Evolutionary conservation across 768 basidiomycete genomes (phyloP).

Genomic region (Macrolepiota fuliginosa): DNA sequence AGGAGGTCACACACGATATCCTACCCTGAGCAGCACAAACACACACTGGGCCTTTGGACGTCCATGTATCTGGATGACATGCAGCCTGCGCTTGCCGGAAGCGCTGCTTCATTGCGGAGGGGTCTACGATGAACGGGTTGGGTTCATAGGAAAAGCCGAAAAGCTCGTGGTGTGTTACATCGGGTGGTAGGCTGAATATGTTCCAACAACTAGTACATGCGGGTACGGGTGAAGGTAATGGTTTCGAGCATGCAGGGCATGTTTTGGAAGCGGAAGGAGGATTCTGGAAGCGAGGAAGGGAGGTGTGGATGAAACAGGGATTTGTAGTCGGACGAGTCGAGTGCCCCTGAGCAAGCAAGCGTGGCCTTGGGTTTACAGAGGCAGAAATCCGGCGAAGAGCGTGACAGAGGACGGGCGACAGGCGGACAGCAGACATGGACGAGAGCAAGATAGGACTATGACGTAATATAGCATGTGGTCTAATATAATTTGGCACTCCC

Average conservation of each 20-base stretch:
- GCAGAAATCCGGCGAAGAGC: background rate
- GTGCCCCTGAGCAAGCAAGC: no score
- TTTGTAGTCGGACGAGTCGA: background rate
- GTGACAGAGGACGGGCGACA: background rate
- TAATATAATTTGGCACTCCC: background rate
- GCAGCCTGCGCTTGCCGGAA: slow-evolving; percentile 73
- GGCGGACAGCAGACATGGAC: slow-evolving; percentile 2
- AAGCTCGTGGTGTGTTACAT: slow-evolving; percentile 63
- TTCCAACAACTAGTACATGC: slow-evolving; percentile 74
- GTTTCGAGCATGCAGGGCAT: slow-evolving; percentile 65
- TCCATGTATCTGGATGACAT: slow-evolving; percentile 89
- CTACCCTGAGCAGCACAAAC: slow-evolving; percentile 6
- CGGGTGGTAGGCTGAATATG: slow-evolving; percentile 56
- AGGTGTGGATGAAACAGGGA: background rate
- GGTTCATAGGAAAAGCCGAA: slow-evolving; percentile 59
- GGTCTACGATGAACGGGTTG: slow-evolving; percentile 73
- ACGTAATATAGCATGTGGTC: slow-evolving; percentile 9
- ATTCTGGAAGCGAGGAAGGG: background rate
- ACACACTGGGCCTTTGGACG: slow-evolving; percentile 59
- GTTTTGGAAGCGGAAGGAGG: background rate
- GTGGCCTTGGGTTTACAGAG: background rate
- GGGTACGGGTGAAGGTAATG: slow-evolving; percentile 63
- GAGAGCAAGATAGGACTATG: background rate
- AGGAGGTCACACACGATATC: slow-evolving; percentile 7
- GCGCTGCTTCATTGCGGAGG: slow-evolving; percentile 52